These are phyloP conservation scores for Fomitopsis betulina DNA, from an alignment of 1,284 basidiomycete genomes.

Conservation along the genomic window DNA sequence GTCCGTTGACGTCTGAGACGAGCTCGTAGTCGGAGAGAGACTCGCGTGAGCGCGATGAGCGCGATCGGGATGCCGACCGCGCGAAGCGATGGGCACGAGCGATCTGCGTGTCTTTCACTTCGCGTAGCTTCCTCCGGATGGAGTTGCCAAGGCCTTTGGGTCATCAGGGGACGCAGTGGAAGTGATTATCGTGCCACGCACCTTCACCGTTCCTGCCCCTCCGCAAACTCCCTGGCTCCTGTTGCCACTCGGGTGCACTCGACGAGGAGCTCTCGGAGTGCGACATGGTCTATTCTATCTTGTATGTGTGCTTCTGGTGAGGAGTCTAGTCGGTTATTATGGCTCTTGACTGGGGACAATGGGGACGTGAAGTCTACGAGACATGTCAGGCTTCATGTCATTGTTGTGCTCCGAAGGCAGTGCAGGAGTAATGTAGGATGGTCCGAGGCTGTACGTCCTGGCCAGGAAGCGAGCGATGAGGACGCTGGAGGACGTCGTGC, in stretches of 20 bases:
- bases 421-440: neutral
- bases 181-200: neutral
- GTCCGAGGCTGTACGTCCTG: neutral
- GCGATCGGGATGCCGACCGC: neutral
- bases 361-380: neutral
- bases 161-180: neutral
- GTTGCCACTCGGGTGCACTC: neutral
- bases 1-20: neutral
- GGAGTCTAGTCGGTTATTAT: too few species aligned
- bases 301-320: neutral
- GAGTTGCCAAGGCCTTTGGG: slow-evolving; percentile 19
- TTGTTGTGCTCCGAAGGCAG: neutral
- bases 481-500: too few species aligned
- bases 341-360: neutral
- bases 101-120: slow-evolving; percentile 22
- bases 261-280: neutral
- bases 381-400: neutral
- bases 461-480: neutral
- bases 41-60: slow-evolving; percentile 1
- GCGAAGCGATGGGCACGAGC: slow-evolving; percentile 21
- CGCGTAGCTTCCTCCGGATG: slow-evolving; percentile 23
- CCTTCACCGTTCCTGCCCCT: neutral
- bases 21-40: neutral
- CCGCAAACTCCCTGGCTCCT: neutral
- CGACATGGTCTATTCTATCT: neutral